Base-by-base conservation (phyloP, 805 yeast species). In the Torulaspora gathmanii region DNA sequence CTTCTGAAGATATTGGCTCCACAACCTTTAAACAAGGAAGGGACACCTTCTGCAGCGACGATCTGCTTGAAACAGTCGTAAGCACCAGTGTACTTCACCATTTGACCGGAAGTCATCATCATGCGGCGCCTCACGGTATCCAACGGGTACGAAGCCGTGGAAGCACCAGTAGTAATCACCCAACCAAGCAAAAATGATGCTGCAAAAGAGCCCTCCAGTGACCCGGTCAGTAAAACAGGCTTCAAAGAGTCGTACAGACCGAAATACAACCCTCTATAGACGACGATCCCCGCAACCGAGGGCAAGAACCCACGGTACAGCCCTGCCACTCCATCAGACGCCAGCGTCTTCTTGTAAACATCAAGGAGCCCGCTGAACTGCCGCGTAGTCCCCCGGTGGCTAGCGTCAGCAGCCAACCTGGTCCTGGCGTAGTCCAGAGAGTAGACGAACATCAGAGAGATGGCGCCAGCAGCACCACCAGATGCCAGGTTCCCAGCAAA, bases 31-130 rank as follows among this genome's bases (percentile, higher is more conserved):
- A 89, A 89, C 75, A 89, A 80, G 65, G 97, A 87, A 52, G 70
- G 67, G 65, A 86, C 74, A 87, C 97, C 97, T 77, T 90, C 96
- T 70, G 93, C 88, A 62, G 95, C 95, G 64, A 90, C 91, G 71
- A 89, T 87, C 78, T 88, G 75, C 64, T 70, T 76, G 86, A 86
- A 83, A 75, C 93, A 87, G 74, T 90, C 96, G 72, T 86, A 79
- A 63, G 96, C 95, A 78, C 95, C 93, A 70, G 82, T 76, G 80
- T 89, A 89, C 79, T 90, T 89, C 67, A 89, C 95, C 68, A 95
- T 95, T 79, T 88, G 95, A 75, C 97, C 97, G 63, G 97, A 90
- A 65, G 97, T 89, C 97, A 89, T 89, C 97, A 89, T 89, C 97
- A 89, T 89, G 86, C 97, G 88, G 86, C 97, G 88, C 85, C 97